Conservation (phyloP, 331 rosid species). For the Acacia pycnantha region DNA sequence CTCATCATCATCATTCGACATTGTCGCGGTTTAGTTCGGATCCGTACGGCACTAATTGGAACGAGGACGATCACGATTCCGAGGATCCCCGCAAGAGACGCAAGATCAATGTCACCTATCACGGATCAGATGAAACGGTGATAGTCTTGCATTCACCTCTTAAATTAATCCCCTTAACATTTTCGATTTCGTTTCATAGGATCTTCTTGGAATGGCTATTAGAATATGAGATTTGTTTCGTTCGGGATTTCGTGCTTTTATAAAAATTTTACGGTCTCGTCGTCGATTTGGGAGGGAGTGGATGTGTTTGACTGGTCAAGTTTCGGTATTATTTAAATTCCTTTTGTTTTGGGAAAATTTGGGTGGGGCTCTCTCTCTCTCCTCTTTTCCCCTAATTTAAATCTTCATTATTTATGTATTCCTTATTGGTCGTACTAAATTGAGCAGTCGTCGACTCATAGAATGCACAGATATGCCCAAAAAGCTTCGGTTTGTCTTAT, state of each 20-base stretch:
- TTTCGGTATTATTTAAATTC: conserved; percentile 38
- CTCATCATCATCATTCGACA: conserved; percentile 49
- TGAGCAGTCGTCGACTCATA: conserved; percentile 32
- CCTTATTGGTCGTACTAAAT: conserved; percentile 39
- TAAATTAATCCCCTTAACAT: not conserved
- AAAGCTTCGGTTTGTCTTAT: conserved; percentile 80
- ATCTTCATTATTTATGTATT: conserved; percentile 26
- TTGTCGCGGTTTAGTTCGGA: conserved; percentile 37
- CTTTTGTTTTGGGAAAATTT: conserved; percentile 39
- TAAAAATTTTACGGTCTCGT: conserved; percentile 30
- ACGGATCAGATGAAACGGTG: conserved; percentile 65
- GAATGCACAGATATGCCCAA: conserved; percentile 40
- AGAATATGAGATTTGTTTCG: not conserved
- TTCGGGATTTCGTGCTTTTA: conserved; percentile 60
- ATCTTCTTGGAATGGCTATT: not conserved
- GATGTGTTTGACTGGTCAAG: conserved; percentile 73
- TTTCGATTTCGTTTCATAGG: not conserved
- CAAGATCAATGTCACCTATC: conserved; percentile 43
- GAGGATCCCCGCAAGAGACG: conserved; percentile 50
- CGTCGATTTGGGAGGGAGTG: conserved; percentile 41
- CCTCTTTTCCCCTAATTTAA: conserved; percentile 30
- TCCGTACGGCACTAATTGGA: conserved; percentile 33
- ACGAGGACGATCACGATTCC: conserved; percentile 50
- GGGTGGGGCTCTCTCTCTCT: conserved; percentile 41
- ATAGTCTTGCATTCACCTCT: conserved; percentile 28